Conservation (phyloP, 108 stramenopile species). For the Cyclotella atomus region DNA sequence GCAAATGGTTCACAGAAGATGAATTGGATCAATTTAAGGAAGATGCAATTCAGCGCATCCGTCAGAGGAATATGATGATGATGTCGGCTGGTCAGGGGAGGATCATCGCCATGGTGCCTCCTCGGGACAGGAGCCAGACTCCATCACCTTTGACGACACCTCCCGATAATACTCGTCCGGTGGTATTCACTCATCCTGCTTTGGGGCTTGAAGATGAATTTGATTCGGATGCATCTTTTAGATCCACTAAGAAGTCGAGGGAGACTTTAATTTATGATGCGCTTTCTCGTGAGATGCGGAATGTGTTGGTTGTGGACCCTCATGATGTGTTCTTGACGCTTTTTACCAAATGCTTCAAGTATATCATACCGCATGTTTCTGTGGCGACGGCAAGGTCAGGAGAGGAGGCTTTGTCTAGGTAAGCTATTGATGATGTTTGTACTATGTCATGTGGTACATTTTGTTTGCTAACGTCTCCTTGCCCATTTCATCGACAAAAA, state of each 20-base stretch:
- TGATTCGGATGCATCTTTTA: conserved; percentile 24
- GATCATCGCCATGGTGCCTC: conserved; percentile 5
- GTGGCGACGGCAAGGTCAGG: conserved; percentile 54
- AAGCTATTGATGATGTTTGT: background rate
- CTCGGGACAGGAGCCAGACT: conserved; percentile 28
- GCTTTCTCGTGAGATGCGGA: conserved; percentile 59
- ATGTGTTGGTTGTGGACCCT: conserved; percentile 66
- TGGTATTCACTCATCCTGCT: conserved; percentile 31
- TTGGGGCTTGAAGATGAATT: conserved; percentile 43
- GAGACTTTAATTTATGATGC: conserved; percentile 18
- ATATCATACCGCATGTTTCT: conserved; percentile 61
- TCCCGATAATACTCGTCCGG: conserved; percentile 21
- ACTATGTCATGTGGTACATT: too few relatives aligned
- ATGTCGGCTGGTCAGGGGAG: conserved; percentile 51
- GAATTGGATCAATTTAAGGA: conserved; percentile 65
- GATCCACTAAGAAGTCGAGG: conserved; percentile 7
- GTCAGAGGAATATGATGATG: conserved; percentile 39
- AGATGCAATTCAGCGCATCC: conserved; percentile 66
- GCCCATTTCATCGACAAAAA: background rate
- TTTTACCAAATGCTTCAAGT: conserved; percentile 61
- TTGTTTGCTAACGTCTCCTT: background rate
- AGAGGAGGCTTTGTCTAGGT: conserved; percentile 56
- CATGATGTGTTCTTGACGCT: conserved; percentile 55
- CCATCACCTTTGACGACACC: conserved; percentile 40
- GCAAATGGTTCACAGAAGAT: conserved; percentile 63